Evolutionary conservation across 768 basidiomycete species (phyloP), one percentile per base, ranked within the genome.

Genomic region (Auricularia sp.): DNA sequence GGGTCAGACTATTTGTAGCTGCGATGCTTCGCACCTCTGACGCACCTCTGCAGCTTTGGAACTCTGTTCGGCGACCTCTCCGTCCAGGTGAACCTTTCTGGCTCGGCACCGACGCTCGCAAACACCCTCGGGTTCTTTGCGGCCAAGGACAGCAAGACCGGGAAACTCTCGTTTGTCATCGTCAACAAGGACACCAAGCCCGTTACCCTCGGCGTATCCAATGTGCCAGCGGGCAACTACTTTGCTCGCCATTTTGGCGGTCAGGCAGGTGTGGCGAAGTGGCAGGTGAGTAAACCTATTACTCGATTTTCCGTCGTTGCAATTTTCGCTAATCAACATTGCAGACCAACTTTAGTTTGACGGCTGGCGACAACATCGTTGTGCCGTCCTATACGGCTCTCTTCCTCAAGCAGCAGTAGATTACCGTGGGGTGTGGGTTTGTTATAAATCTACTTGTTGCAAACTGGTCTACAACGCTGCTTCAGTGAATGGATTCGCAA

Each of bases 241-340:
- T 80, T 83, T 68, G 56, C 83, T 33, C 78, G 82, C n/a, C 83
- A 84, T 71, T 84, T 83, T 68, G 83, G 83, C 67, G 83, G 82
- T 61, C 75, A 70, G 33, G 79, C 82, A 6, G 83, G 83, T 5
- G 67, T 81, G 16, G 82, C 82, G 16, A 83, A 83, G 73, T 84
- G 78, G 78, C 82, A 84, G 79, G 81, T 81, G 59, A 35, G 64
- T 62, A n/a, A 16, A 29, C 39, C 62, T 11, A 34, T 14, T 7
- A 42, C 13, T 8, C 8, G 42, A 35, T 44, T 36, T 6, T 63
- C 13, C 18, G 24, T 35, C 5, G 44, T 35, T 24, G 34, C 21
- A 34, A 1, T 29, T 1, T 3, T 44, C 61, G 29, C 61, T 29
- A 13, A 18, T 21, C 35, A 8, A 62, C 58, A 11, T 36, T 33